phyloP scores from a whole-genome alignment of 352 stramenopile genomes.

The Globisporangium perplexum region DNA sequence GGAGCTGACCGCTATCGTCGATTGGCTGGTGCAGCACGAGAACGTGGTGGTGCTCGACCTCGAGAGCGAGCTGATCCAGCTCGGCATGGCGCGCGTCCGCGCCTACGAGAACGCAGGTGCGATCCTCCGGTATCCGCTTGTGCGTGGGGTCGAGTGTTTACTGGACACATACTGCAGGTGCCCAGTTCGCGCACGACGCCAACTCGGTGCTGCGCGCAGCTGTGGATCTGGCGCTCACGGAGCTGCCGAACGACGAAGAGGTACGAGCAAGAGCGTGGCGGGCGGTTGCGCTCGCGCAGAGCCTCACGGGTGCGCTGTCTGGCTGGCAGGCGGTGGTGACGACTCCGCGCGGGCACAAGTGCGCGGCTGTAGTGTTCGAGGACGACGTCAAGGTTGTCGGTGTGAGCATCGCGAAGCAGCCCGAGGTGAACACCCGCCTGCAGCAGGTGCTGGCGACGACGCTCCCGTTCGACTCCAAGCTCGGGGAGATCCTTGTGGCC shows the following conservation, averaged over 20 bases:
- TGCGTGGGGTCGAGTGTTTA: background rate
- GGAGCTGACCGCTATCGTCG: background rate
- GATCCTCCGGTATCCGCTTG: too few relatives aligned
- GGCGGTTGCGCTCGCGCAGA: too few relatives aligned
- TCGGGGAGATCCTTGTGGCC: constrained; percentile 60
- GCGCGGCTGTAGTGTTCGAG: constrained; percentile 64
- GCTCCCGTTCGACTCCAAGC: constrained; percentile 60
- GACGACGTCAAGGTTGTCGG: constrained; percentile 75
- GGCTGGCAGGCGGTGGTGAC: constrained; percentile 69
- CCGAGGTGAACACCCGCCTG: constrained; percentile 51
- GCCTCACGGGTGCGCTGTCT: too few relatives aligned
- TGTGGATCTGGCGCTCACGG: constrained; percentile 66
- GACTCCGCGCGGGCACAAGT: constrained; percentile 69
- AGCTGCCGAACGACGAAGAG: constrained; percentile 79
- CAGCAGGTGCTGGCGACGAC: constrained; percentile 43
- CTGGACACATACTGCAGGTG: constrained; percentile 22
- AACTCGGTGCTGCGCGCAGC: constrained; percentile 63
- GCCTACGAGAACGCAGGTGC: constrained; percentile 67
- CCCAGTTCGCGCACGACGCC: constrained; percentile 67
- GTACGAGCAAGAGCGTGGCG: constrained; percentile 19
- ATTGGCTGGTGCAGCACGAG: constrained; percentile 47
- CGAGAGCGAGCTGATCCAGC: constrained; percentile 80
- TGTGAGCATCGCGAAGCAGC: constrained; percentile 45
- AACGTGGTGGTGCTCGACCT: constrained; percentile 83
- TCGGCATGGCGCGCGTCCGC: constrained; percentile 76